Conservation (phyloP, 2,329 filamentous ascomycete species). For the Hymenoscyphus albidus region DNA sequence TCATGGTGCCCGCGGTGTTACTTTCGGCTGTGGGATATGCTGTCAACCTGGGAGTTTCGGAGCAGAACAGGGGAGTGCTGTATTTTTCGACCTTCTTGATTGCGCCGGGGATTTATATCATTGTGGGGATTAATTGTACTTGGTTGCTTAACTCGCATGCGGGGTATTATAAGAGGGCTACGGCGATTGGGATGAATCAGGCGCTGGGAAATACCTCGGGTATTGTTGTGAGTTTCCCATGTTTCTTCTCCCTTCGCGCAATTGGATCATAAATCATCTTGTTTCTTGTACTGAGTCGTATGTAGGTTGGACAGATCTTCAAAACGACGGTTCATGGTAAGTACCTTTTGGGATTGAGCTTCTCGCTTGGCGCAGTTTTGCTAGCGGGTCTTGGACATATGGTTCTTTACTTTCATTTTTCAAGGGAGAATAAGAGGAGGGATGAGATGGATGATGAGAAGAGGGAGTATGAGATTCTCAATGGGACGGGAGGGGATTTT, state of each 20-base stretch:
- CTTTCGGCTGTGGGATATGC: not conserved
- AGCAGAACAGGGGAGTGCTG: not conserved
- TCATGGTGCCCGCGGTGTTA: not conserved
- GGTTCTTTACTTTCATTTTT: slow-evolving; percentile 23
- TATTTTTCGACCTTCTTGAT: not conserved
- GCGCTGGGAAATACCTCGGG: not conserved
- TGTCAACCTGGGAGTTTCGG: not conserved
- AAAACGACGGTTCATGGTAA: slow-evolving; percentile 22
- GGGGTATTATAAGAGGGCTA: not conserved
- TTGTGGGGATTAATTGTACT: not conserved
- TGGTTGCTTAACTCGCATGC: slow-evolving; percentile 1
- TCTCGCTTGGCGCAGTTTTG: slow-evolving; percentile 25
- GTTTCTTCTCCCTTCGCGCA: not conserved
- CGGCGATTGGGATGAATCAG: not conserved
- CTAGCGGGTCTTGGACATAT: slow-evolving; percentile 25
- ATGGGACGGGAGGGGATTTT: slow-evolving; percentile 27
- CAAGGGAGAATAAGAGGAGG: slow-evolving; percentile 23
- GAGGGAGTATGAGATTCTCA: slow-evolving; percentile 22
- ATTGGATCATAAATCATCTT: not conserved
- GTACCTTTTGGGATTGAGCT: slow-evolving; percentile 26
- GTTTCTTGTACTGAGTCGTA: not conserved
- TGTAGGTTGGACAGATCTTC: slow-evolving; percentile 14
- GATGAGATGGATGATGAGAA: slow-evolving; percentile 25
- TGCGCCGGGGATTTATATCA: not conserved
- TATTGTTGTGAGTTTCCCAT: not conserved